Conservation (phyloP, 192 early-diverging fungal species). For the Piromyces finnis region DNA sequence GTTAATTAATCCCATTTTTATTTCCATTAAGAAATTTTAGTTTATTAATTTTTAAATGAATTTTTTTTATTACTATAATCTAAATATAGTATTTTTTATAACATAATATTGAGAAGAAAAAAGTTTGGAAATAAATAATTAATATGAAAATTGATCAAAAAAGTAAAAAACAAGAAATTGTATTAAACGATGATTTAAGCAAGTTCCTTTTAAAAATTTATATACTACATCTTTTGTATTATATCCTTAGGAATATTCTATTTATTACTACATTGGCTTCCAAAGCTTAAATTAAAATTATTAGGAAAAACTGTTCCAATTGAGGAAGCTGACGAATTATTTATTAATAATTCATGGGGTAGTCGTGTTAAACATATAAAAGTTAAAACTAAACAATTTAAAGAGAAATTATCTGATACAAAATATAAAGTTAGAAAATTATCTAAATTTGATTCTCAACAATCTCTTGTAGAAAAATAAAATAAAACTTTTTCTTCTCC, state of each 20-base stretch:
- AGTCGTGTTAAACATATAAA: slow-evolving; percentile 7
- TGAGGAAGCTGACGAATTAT: slow-evolving; percentile 40
- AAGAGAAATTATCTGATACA: slow-evolving; percentile 11
- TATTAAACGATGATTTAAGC: slow-evolving; percentile 25
- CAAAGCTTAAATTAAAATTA: slow-evolving; percentile 51
- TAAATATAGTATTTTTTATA: too few species aligned
- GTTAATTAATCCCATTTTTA: too few species aligned
- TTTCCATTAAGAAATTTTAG: too few species aligned
- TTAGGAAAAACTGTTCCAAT: slow-evolving; percentile 40
- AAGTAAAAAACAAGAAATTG: slow-evolving; percentile 9
- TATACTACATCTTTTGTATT: slow-evolving; percentile 49
- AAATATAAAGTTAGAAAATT: neutral
- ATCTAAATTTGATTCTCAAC: too few species aligned
- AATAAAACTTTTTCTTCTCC: too few species aligned
- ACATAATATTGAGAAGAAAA: too few species aligned
- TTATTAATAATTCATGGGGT: slow-evolving; percentile 26
- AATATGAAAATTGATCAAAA: too few species aligned
- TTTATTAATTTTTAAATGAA: too few species aligned
- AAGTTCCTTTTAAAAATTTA: slow-evolving; percentile 18
- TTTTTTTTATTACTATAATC: too few species aligned
- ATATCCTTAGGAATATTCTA: slow-evolving; percentile 51
- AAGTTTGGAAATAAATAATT: too few species aligned
- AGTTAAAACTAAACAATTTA: slow-evolving; percentile 7
- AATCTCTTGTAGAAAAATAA: too few species aligned
- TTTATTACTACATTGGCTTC: slow-evolving; percentile 73